These are phyloP conservation scores for Xylaria digitata DNA, from an alignment of 2,329 filamentous ascomycete genomes.

Conservation along the genomic window DNA sequence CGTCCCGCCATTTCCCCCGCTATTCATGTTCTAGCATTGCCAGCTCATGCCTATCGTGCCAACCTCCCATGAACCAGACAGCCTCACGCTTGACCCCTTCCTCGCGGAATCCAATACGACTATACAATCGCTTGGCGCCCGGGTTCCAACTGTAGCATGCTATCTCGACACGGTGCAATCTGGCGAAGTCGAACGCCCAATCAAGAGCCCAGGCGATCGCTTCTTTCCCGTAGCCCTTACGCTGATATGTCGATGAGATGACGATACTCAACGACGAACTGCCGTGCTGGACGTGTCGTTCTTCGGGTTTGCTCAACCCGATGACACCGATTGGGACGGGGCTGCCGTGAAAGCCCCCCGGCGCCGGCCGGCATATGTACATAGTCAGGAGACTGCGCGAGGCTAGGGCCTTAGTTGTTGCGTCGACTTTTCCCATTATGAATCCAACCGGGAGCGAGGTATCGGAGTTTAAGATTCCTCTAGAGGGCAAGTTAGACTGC, in stretches of 20 bases:
- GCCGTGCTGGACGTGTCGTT: constrained; percentile 18
- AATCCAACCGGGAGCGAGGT: constrained; percentile 20
- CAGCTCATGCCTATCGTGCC: constrained; percentile 35
- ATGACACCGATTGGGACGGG: constrained; percentile 28
- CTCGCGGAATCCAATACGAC: constrained; percentile 25
- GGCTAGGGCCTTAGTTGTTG: neutral
- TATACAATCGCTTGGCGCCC: constrained; percentile 31
- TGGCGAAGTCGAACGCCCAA: constrained; percentile 35
- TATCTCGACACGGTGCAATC: constrained; percentile 37
- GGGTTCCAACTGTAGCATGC: constrained; percentile 29
- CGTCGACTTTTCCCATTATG: neutral
- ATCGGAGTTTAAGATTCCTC: constrained; percentile 25
- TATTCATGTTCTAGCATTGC: constrained; percentile 36
- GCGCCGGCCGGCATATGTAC: constrained; percentile 30
- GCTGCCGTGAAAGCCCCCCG: neutral
- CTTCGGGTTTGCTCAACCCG: constrained; percentile 21
- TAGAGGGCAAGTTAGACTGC: constrained; percentile 20
- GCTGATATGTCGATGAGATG: constrained; percentile 9
- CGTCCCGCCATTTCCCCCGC: constrained; percentile 18
- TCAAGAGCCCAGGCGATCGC: constrained; percentile 33
- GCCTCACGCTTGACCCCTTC: constrained; percentile 34
- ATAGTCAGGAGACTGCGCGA: constrained; percentile 29
- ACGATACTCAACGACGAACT: constrained; percentile 20
- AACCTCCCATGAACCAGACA: constrained; percentile 35
- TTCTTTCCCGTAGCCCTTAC: constrained; percentile 34